phyloP scores from a whole-genome alignment of 2,329 filamentous ascomycete species.

The Harringtonia lauricola region DNA sequence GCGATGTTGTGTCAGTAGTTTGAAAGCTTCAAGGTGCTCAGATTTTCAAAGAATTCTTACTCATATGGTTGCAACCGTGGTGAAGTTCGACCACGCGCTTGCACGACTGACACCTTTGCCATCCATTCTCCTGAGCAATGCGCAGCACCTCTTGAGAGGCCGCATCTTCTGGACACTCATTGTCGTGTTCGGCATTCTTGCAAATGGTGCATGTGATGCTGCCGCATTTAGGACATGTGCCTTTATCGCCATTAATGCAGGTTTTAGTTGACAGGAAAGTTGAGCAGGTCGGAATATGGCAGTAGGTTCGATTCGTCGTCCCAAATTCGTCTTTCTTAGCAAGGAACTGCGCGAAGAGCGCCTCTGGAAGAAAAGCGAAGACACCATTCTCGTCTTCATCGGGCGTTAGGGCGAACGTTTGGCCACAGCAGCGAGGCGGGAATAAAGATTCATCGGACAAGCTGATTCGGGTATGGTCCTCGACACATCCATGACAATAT shows the following conservation, averaged over 20 bases:
- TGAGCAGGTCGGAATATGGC: slow-evolving; percentile 29
- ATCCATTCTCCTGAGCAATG: slow-evolving; percentile 29
- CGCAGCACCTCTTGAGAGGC: slow-evolving; percentile 26
- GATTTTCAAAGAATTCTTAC: slow-evolving; percentile 22
- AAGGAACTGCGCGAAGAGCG: slow-evolving; percentile 25
- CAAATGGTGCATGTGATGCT: slow-evolving; percentile 37
- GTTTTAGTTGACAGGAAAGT: slow-evolving; percentile 27
- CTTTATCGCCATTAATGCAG: slow-evolving; percentile 22
- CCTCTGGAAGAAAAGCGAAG: slow-evolving; percentile 21
- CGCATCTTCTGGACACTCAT: slow-evolving; percentile 35
- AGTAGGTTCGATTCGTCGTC: slow-evolving; percentile 38
- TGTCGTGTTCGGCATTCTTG: slow-evolving; percentile 32
- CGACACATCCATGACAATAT: slow-evolving; percentile 40
- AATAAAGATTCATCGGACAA: slow-evolving; percentile 39
- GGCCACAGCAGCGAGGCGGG: slow-evolving; percentile 41
- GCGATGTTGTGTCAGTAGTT: background rate
- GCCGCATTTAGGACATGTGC: slow-evolving; percentile 21
- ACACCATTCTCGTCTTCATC: slow-evolving; percentile 8
- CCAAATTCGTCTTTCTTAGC: slow-evolving; percentile 36
- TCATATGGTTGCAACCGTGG: slow-evolving; percentile 46
- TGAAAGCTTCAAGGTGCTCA: background rate
- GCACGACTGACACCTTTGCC: slow-evolving; percentile 40
- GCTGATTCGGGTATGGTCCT: slow-evolving; percentile 28
- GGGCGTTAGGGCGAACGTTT: slow-evolving; percentile 25
- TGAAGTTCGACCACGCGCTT: slow-evolving; percentile 33